Evolutionary conservation across 2,329 filamentous ascomycete genomes (phyloP).

Genomic region (Ophiostoma perfectum): DNA sequence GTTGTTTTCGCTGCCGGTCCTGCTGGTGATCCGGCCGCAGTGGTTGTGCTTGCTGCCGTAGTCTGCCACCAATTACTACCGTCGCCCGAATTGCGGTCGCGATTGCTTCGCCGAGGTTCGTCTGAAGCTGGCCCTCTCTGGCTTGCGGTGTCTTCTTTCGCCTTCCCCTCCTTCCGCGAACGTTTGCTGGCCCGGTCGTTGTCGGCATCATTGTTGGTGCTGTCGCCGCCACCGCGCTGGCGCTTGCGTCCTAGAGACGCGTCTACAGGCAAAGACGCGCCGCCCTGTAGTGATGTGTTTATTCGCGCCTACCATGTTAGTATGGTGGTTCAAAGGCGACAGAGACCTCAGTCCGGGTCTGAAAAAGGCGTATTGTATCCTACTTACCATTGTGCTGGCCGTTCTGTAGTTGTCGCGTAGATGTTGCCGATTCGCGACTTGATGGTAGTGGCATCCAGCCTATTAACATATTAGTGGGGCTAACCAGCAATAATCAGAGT

Average conservation of each 20-base stretch:
- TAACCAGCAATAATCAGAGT: rapidly evolving
- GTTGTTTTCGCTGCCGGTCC: background rate
- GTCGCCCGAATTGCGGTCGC: conserved; percentile 25
- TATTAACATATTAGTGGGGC: background rate
- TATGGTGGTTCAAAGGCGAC: background rate
- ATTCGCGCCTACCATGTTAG: conserved; percentile 17
- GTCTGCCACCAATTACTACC: conserved; percentile 17
- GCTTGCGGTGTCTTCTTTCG: background rate
- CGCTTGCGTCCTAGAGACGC: conserved; percentile 10
- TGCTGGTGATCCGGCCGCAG: background rate
- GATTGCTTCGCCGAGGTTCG: conserved; percentile 23
- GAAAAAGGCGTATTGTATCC: background rate
- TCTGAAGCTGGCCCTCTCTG: background rate
- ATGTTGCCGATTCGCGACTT: conserved; percentile 6
- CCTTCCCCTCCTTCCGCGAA: background rate
- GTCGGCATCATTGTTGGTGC: conserved; percentile 5
- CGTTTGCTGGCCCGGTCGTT: conserved; percentile 18
- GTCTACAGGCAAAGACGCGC: conserved; percentile 1
- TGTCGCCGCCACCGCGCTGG: conserved; percentile 1
- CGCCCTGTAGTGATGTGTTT: conserved; percentile 19
- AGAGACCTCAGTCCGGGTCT: background rate
- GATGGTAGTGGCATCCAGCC: background rate
- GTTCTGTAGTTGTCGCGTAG: conserved; percentile 1
- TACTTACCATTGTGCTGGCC: background rate
- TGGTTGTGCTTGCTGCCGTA: background rate